Evolutionary conservation across 2,329 filamentous ascomycete genomes (phyloP).

Genomic region (Penicillium oxalicum): DNA sequence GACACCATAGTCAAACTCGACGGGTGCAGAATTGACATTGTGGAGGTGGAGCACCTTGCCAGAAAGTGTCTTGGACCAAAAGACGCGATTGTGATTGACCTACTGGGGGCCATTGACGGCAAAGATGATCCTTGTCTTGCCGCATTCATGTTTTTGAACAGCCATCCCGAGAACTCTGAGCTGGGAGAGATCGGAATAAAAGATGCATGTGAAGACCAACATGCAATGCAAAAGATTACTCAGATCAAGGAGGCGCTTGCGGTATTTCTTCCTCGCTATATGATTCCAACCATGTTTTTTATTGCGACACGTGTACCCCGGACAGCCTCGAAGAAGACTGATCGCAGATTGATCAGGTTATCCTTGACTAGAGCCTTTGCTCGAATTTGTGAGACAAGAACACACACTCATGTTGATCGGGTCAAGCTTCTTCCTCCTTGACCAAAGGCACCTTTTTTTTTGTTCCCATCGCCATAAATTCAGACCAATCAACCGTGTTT

Average conservation of each 20-base stretch:
- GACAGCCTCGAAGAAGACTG: neutral
- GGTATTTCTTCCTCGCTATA: neutral
- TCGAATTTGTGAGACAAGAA: no score
- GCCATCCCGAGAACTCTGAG: neutral
- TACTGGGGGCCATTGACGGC: neutral
- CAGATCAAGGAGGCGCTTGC: neutral
- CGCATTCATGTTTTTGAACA: neutral
- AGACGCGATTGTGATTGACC: neutral
- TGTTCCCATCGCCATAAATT: no score
- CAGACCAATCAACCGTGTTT: no score
- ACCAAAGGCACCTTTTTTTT: no score
- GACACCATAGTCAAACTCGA: constrained; percentile 33
- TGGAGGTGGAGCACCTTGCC: constrained; percentile 36
- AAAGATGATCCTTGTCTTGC: neutral
- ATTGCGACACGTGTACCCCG: neutral
- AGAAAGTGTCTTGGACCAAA: no score
- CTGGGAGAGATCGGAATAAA: no score
- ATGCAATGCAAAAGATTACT: neutral
- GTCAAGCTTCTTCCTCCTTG: no score
- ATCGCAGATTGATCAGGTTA: neutral
- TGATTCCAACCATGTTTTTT: neutral
- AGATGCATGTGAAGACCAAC: neutral
- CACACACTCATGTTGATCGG: no score
- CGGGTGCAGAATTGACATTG: constrained; percentile 56
- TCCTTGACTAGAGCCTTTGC: no score